Base-by-base conservation (phyloP, 1,284 basidiomycete genomes). In the Rhodotorula sp. region DNA sequence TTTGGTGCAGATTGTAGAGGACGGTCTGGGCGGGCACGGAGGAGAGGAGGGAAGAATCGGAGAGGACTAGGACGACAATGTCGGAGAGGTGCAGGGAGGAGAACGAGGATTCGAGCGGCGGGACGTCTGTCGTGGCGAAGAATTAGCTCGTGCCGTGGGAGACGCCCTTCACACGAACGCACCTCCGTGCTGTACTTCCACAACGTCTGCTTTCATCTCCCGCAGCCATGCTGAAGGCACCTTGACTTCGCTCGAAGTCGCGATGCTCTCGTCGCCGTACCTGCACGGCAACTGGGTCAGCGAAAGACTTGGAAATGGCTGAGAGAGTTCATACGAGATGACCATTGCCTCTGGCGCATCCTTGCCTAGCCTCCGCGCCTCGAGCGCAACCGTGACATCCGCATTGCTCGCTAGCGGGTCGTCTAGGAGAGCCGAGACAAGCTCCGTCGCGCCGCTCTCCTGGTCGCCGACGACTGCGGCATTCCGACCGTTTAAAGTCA, bases 101-200 rank as follows among this genome's bases (percentile, higher is more conserved):
- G 58, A 73, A 53, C 15, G 74, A 75, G 19, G 62, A 67, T 34
- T 66, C 52, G 57, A 66, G 68, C 10, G 74, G 69, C 11, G 64
- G 54, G 7, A 64, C 58, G 27, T 65, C 66, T 68, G 63, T n/a
- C 11, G 10, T 20, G 15, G 4, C 1, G 5, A 27, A 39, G 24
- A 27, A 1, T 47, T 20, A 46, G 60, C 8, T 39, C 47, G 0
- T 17, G 19, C 24, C 27, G 19, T 1, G 13, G 19, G 3, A 15
- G 39, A 10, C 39, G 11, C 13, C 39, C 13, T 17, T 8, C 39
- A 3, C 39, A 20, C 19, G 9, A 24, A 60, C 66, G 44, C 13
- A 73, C 68, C 71, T n/a, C 64, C 58, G 29, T 71, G 68, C 2
- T 65, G 57, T 10, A 75, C 49, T 49, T 75, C 74, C 29, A 73